These are phyloP conservation scores for Pycnococcus provasolii DNA, from an alignment of 139 green algal species.

Conservation along the genomic window DNA sequence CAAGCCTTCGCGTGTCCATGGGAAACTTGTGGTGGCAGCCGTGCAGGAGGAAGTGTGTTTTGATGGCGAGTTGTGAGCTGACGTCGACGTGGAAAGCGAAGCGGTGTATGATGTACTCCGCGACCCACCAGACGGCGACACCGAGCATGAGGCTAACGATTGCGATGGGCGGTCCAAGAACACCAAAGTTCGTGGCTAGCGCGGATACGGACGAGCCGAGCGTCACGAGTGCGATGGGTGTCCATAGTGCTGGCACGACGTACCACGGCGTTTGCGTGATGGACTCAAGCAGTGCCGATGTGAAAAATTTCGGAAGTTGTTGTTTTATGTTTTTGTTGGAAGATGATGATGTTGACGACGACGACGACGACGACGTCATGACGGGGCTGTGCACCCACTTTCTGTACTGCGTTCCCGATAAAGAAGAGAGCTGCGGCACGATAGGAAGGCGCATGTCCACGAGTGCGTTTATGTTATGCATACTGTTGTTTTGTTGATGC, in stretches of 20 bases:
- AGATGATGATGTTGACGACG: too few species aligned
- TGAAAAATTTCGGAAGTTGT: constrained; percentile 64
- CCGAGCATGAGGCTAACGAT: constrained; percentile 1
- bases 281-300: constrained; percentile 39
- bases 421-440: too few species aligned
- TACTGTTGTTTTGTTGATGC: too few species aligned
- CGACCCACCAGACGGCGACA: constrained; percentile 57
- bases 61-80: constrained; percentile 43
- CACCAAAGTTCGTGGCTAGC: background rate
- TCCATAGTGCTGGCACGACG: constrained; percentile 78
- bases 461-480: too few species aligned
- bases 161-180: background rate
- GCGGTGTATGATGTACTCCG: constrained; percentile 85
- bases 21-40: constrained; percentile 94
- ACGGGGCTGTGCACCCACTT: constrained; percentile 64
- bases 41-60: constrained; percentile 85
- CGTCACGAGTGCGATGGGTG: constrained; percentile 47
- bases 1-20: constrained; percentile 65
- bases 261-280: constrained; percentile 61
- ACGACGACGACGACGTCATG: too few species aligned
- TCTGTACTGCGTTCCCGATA: constrained; percentile 42
- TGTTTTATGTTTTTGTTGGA: constrained; percentile 5
- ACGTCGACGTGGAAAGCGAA: constrained; percentile 73
- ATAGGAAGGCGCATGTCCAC: too few species aligned
- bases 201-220: background rate